Conservation (phyloP, 129 eudicot species). For the Tagetes patula region DNA sequence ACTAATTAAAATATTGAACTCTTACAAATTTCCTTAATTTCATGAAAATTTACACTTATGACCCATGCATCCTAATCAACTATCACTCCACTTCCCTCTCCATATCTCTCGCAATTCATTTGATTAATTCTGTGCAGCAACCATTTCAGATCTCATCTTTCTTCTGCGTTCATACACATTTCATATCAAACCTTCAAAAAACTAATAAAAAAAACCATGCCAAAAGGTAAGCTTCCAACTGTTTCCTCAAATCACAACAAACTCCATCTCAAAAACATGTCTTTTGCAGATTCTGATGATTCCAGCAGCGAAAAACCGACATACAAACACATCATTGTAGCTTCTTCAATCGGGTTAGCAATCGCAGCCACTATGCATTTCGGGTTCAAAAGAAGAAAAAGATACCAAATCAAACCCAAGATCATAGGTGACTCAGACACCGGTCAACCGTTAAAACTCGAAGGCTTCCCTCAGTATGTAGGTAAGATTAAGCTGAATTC, state of each 20-base stretch:
- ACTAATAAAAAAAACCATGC: slow-evolving; percentile 3
- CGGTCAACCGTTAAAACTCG: slow-evolving; percentile 64
- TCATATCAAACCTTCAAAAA: slow-evolving; percentile 25
- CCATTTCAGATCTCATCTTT: slow-evolving; percentile 29
- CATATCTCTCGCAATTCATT: slow-evolving; percentile 34
- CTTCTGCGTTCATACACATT: slow-evolving; percentile 19
- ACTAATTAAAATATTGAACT: not conserved
- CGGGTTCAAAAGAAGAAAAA: slow-evolving; percentile 48
- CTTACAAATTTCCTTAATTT: slow-evolving; percentile 11
- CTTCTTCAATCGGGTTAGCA: slow-evolving; percentile 77
- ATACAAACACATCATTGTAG: slow-evolving; percentile 56
- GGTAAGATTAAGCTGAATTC: slow-evolving; percentile 47
- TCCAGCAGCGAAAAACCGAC: slow-evolving; percentile 36
- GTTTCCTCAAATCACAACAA: not conserved
- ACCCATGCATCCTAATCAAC: slow-evolving; percentile 34
- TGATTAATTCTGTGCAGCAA: slow-evolving; percentile 32
- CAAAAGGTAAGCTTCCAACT: slow-evolving; percentile 11
- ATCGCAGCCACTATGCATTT: slow-evolving; percentile 66
- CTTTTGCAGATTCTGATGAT: slow-evolving; percentile 29
- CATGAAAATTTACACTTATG: slow-evolving; percentile 8
- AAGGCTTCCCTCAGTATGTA: slow-evolving; percentile 84
- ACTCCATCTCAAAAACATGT: not conserved
- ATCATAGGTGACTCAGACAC: slow-evolving; percentile 48
- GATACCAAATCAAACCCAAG: slow-evolving; percentile 53
- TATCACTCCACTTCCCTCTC: slow-evolving; percentile 34